Evolutionary conservation across 2,329 filamentous ascomycete genomes (phyloP).

Genomic region (Hyphodiscus sp.): DNA sequence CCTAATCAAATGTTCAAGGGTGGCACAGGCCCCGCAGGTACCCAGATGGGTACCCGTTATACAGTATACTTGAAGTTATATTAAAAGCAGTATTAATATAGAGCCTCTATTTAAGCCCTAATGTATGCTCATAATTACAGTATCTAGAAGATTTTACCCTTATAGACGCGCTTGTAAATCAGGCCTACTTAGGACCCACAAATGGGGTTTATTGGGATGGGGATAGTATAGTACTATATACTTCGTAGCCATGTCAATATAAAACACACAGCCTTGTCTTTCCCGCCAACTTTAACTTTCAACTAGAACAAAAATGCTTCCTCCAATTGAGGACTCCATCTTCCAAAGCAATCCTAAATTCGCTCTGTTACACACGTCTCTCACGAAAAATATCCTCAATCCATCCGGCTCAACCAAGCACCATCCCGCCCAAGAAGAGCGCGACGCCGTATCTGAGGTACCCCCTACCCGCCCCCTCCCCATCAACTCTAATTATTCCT

Average conservation of each 20-base stretch:
- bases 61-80: too few species aligned
- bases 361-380: constrained; percentile 48
- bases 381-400: constrained; percentile 49
- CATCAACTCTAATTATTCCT: neutral
- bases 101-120: too few species aligned
- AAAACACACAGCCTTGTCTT: neutral
- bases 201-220: too few species aligned
- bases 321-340: constrained; percentile 49
- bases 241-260: constrained; percentile 1
- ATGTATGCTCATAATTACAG: too few species aligned
- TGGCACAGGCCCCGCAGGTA: too few species aligned
- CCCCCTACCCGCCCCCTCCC: constrained; percentile 6
- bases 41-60: too few species aligned
- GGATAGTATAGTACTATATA: too few species aligned
- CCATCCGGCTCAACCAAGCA: constrained; percentile 50
- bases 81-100: too few species aligned
- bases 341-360: constrained; percentile 54
- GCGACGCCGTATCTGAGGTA: constrained; percentile 45
- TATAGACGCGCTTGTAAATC: too few species aligned
- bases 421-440: constrained; percentile 43
- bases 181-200: too few species aligned
- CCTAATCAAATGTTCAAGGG: too few species aligned
- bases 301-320: constrained; percentile 40
- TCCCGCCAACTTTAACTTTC: neutral
- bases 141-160: too few species aligned